phyloP scores from a whole-genome alignment of 306 rosid genomes.

The Lagenaria siceraria region DNA sequence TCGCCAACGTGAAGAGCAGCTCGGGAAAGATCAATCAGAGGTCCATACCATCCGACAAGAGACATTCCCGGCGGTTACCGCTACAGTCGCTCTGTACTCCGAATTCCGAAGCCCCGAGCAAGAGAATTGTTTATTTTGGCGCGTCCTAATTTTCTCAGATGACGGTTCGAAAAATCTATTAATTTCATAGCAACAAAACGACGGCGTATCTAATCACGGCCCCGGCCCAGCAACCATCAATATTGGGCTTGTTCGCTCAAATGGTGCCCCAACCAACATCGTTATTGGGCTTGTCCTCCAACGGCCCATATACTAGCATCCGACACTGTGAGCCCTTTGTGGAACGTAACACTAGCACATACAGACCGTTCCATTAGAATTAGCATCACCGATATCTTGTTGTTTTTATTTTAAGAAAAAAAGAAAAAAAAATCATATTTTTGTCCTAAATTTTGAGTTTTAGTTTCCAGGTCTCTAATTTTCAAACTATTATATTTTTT shows the following conservation, averaged over 20 bases:
- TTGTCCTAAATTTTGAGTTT: too few species aligned
- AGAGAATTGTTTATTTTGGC: not conserved
- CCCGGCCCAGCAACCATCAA: not conserved
- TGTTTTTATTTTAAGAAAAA: too few species aligned
- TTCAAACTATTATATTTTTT: too few species aligned
- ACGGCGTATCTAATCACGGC: not conserved
- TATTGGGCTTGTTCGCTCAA: not conserved
- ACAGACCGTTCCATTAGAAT: too few species aligned
- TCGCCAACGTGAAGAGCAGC: slow-evolving; percentile 49
- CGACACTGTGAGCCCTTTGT: not conserved
- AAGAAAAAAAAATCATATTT: too few species aligned
- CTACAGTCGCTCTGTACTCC: not conserved
- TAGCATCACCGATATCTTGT: too few species aligned
- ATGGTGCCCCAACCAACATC: not conserved
- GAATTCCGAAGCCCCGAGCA: not conserved
- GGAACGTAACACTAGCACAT: too few species aligned
- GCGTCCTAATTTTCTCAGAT: not conserved
- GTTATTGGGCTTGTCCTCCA: not conserved
- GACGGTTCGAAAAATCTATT: not conserved
- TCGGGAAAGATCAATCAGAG: slow-evolving; percentile 49
- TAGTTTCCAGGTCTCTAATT: too few species aligned
- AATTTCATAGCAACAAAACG: too few species aligned
- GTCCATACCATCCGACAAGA: slow-evolving; percentile 80
- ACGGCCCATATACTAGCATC: not conserved
- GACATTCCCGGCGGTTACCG: slow-evolving; percentile 27